A percentile compares a stretch with the other conserved stretches of the same genome.
phyloP scores from a whole-genome alignment of 2,329 filamentous ascomycete species.

The Colletotrichum sidae region DNA sequence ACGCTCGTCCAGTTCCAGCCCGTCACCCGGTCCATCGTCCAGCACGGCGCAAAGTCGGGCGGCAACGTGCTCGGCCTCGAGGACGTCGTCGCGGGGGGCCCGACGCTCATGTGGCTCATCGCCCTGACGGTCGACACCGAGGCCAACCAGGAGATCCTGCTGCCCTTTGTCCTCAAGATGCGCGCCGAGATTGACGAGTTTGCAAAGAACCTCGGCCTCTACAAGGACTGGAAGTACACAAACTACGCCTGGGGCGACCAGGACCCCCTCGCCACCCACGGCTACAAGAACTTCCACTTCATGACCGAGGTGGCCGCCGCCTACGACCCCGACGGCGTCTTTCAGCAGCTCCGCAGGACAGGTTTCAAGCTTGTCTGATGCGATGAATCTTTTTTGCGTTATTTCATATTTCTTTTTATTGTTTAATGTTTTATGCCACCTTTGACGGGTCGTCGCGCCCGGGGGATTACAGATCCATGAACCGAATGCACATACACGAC shows the following conservation, averaged over 20 bases:
- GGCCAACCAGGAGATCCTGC: constrained; percentile 47
- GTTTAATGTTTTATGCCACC: no score
- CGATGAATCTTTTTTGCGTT: no score
- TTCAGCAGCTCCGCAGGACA: constrained; percentile 46
- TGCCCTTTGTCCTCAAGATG: constrained; percentile 43
- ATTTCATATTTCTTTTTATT: no score
- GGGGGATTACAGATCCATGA: no score
- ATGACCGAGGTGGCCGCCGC: constrained; percentile 44
- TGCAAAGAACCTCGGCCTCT: constrained; percentile 43
- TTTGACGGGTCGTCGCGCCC: no score
- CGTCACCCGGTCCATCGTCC: constrained; percentile 44
- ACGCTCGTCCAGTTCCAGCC: constrained; percentile 48
- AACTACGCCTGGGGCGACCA: constrained; percentile 57
- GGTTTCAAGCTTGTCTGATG: constrained; percentile 40
- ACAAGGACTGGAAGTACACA: constrained; percentile 53
- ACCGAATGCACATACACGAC: no score
- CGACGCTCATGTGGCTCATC: constrained; percentile 50
- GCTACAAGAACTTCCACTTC: constrained; percentile 47
- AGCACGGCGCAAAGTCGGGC: constrained; percentile 40
- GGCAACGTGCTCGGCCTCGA: constrained; percentile 49
- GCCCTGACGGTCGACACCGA: constrained; percentile 52
- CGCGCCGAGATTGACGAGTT: constrained; percentile 42
- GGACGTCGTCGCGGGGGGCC: constrained; percentile 48
- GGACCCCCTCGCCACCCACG: constrained; percentile 52
- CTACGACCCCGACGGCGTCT: constrained; percentile 49